Conservation (phyloP, 768 basidiomycete species). For the Cystofilobasidium bisporidii region DNA sequence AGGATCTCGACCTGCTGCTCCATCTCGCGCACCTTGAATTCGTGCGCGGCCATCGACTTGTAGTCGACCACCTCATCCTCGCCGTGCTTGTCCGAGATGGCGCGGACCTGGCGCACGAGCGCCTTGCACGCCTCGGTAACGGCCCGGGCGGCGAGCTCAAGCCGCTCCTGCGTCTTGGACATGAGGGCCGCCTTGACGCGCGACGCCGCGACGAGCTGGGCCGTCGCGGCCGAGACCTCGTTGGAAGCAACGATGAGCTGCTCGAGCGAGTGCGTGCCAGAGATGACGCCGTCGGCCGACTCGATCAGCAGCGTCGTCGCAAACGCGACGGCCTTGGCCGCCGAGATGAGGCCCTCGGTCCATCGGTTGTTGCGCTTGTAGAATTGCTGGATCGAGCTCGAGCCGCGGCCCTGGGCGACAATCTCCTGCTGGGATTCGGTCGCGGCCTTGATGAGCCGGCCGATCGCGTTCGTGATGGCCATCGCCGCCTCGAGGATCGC, state of each 20-base stretch:
- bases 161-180: conserved; percentile 94
- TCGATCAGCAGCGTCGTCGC: conserved; percentile 93
- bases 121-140: conserved; percentile 96
- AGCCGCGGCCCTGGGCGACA: conserved; percentile 86
- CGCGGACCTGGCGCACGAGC: conserved; percentile 91
- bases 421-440: conserved; percentile 98
- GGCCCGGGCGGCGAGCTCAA: conserved; percentile 92
- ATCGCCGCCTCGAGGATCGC: conserved; percentile 87
- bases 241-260: conserved; percentile 99
- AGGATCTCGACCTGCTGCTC: conserved; percentile 99
- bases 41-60: conserved; percentile 81
- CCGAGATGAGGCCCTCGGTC: conserved; percentile 98
- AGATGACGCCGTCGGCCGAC: conserved; percentile 92
- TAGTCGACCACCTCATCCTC: conserved; percentile 75
- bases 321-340: conserved; percentile 94
- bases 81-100: conserved; percentile 72
- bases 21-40: conserved; percentile 98
- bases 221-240: conserved; percentile 92
- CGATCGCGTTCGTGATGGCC: conserved; percentile 92
- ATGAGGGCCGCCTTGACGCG: conserved; percentile 96
- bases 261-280: conserved; percentile 91
- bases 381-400: conserved; percentile 86
- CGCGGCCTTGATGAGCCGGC: conserved; percentile 85
- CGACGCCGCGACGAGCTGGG: conserved; percentile 95
- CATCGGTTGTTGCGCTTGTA: conserved; percentile 99